phyloP scores from a whole-genome alignment of 2,329 filamentous ascomycete species.

The Rutstroemia sp. region DNA sequence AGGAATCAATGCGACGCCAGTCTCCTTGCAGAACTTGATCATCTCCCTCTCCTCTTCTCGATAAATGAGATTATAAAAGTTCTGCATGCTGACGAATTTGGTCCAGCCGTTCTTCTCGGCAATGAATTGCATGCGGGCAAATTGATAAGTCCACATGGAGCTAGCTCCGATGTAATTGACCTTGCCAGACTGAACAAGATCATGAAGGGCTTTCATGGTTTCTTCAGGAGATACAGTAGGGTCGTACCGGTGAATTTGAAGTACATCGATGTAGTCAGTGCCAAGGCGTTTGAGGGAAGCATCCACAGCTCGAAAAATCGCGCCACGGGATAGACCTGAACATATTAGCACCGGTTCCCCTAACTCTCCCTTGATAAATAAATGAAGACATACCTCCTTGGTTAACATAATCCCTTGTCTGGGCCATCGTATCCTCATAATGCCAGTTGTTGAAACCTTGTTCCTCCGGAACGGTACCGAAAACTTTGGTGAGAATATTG shows the following conservation, averaged over 20 bases:
- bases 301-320: slow-evolving; percentile 57
- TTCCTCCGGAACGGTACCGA: slow-evolving; percentile 40
- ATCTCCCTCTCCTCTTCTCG: slow-evolving; percentile 46
- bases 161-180: slow-evolving; percentile 46
- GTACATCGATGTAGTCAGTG: slow-evolving; percentile 48
- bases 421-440: slow-evolving; percentile 33
- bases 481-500: slow-evolving; percentile 49
- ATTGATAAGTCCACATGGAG: slow-evolving; percentile 39
- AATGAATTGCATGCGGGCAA: slow-evolving; percentile 39
- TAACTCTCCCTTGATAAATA: not conserved
- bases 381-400: slow-evolving; percentile 20
- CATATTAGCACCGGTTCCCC: not conserved
- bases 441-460: slow-evolving; percentile 18
- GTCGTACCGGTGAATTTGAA: slow-evolving; percentile 53
- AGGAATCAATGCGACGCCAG: slow-evolving; percentile 34
- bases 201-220: slow-evolving; percentile 52
- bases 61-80: slow-evolving; percentile 44
- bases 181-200: slow-evolving; percentile 48
- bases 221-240: slow-evolving; percentile 42
- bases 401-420: slow-evolving; percentile 42
- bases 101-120: slow-evolving; percentile 45
- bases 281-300: slow-evolving; percentile 46
- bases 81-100: slow-evolving; percentile 49
- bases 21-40: slow-evolving; percentile 34
- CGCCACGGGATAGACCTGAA: slow-evolving; percentile 49